phyloP scores from a whole-genome alignment of 2,329 filamentous ascomycete genomes.

The Rachicladosporium sp. region DNA sequence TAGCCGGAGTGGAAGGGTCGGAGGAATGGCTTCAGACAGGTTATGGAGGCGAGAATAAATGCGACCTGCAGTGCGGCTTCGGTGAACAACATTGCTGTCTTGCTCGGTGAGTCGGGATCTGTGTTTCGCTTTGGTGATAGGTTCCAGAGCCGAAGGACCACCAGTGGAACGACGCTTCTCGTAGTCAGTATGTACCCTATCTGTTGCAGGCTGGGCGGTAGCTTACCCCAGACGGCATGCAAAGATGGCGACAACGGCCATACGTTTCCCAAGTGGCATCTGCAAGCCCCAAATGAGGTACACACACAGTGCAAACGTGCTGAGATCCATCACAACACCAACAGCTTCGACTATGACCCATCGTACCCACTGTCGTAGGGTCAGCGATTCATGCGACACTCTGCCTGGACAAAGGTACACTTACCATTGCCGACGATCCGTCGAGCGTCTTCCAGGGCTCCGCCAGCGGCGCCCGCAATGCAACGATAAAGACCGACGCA shows the following conservation, averaged over 20 bases:
- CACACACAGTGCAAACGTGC: constrained; percentile 1
- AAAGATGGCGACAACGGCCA: constrained; percentile 3
- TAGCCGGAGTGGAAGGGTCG: constrained; percentile 1
- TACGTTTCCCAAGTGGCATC: constrained; percentile 4
- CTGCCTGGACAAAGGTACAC: neutral
- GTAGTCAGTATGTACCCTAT: too few relatives aligned
- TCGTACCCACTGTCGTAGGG: constrained; percentile 1
- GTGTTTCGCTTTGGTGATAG: too few relatives aligned
- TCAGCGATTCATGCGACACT: neutral
- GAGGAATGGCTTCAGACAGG: constrained; percentile 6
- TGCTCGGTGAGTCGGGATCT: too few relatives aligned
- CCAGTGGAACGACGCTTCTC: too few relatives aligned
- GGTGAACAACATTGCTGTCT: constrained; percentile 1
- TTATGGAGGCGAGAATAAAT: constrained; percentile 4
- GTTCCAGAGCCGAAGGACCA: too few relatives aligned
- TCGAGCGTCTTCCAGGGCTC: constrained; percentile 1
- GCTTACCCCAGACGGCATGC: constrained; percentile 4
- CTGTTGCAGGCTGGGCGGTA: neutral
- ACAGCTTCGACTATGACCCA: constrained; percentile 3
- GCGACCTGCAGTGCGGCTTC: constrained; percentile 1
- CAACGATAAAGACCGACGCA: constrained; percentile 1
- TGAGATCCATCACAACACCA: constrained; percentile 2
- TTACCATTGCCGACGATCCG: neutral
- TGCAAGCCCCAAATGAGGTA: constrained; percentile 5
- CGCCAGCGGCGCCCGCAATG: constrained; percentile 1